phyloP scores from a whole-genome alignment of 352 stramenopile genomes.

The Blastocystis sp. region DNA sequence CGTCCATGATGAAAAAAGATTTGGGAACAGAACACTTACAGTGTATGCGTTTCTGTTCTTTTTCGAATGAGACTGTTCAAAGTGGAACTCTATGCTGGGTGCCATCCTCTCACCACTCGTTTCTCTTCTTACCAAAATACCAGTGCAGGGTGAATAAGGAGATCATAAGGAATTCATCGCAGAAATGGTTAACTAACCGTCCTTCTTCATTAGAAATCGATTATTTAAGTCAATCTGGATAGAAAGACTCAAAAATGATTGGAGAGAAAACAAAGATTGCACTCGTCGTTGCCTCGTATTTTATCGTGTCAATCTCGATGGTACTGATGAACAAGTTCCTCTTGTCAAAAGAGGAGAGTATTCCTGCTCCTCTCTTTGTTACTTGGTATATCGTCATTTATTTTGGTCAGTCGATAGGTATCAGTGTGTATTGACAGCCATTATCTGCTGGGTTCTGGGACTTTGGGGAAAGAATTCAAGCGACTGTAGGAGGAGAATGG shows the following conservation, averaged over 20 bases:
- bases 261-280: constrained; percentile 68
- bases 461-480: constrained; percentile 64
- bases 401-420: constrained; percentile 6
- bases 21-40: background rate
- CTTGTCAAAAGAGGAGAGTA: constrained; percentile 69
- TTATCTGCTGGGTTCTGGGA: constrained; percentile 72
- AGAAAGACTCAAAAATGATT: background rate
- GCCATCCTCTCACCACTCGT: too few species aligned
- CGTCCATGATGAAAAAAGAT: constrained; percentile 37
- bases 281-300: constrained; percentile 72
- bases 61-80: too few species aligned
- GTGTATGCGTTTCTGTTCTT: background rate
- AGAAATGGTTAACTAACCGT: too few species aligned
- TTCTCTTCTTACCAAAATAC: too few species aligned
- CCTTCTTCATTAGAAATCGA: too few species aligned
- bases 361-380: constrained; percentile 73
- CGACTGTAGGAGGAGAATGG: background rate
- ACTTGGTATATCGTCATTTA: constrained; percentile 69
- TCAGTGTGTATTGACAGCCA: constrained; percentile 73
- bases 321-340: constrained; percentile 79
- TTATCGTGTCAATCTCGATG: constrained; percentile 74
- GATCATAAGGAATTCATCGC: too few species aligned
- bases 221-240: too few species aligned
- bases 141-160: too few species aligned
- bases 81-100: too few species aligned